Evolutionary conservation across 352 stramenopile species (phyloP).

Genomic region (Phytophthora sansomeana): DNA sequence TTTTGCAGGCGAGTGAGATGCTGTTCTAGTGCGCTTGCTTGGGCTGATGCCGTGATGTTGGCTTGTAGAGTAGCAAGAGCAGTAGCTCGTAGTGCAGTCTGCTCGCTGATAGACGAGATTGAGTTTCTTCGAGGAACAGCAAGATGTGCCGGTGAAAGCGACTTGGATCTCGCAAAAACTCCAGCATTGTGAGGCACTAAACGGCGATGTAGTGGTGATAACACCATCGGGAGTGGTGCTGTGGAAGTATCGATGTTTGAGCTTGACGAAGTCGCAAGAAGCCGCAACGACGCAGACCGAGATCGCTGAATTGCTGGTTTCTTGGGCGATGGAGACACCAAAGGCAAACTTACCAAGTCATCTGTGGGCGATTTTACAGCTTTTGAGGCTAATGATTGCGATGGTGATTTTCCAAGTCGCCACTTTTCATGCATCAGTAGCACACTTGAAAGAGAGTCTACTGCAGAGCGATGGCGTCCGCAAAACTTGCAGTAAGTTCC

Average conservation of each 20-base stretch:
- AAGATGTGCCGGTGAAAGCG: slow-evolving; percentile 2
- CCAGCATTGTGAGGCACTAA: slow-evolving; percentile 3
- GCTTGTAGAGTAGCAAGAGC: slow-evolving; percentile 28
- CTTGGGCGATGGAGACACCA: neutral
- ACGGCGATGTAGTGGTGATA: slow-evolving; percentile 25
- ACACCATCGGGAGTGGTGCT: slow-evolving; percentile 20
- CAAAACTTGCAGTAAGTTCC: slow-evolving; percentile 76
- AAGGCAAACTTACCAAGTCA: neutral
- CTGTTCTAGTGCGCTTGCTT: slow-evolving; percentile 27
- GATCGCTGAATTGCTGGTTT: neutral
- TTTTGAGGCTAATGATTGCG: neutral
- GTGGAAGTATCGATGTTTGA: neutral
- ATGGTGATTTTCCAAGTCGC: slow-evolving; percentile 8
- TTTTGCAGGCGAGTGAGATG: slow-evolving; percentile 40
- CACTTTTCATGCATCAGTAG: slow-evolving; percentile 26
- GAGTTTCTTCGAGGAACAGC: slow-evolving; percentile 12
- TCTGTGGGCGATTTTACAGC: neutral
- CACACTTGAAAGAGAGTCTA: slow-evolving; percentile 30
- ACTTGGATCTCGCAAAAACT: neutral
- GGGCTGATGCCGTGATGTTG: slow-evolving; percentile 8
- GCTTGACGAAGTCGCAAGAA: neutral
- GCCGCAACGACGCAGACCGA: slow-evolving; percentile 3
- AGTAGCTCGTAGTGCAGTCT: slow-evolving; percentile 38
- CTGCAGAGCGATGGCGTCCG: slow-evolving; percentile 51
- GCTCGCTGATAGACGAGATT: slow-evolving; percentile 8